Evolutionary conservation across 2,329 filamentous ascomycete species (phyloP).

Genomic region (Lachnellula occidentalis): DNA sequence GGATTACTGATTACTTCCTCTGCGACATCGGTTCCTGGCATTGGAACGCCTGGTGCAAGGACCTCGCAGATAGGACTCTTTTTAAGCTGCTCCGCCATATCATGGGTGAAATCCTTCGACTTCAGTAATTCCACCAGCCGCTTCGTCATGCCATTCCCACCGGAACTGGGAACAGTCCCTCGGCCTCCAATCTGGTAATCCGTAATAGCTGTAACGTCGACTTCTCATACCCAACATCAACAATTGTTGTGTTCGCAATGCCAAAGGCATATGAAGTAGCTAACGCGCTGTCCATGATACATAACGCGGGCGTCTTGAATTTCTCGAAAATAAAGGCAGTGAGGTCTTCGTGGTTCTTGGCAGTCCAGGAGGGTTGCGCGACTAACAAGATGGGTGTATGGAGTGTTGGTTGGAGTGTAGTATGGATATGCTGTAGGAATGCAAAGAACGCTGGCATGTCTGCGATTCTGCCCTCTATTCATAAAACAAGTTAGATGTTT

Average conservation of each 20-base stretch:
- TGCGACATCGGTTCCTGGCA: slow-evolving; percentile 44
- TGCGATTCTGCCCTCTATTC: slow-evolving; percentile 68
- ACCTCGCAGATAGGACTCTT: slow-evolving; percentile 63
- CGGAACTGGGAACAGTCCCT: slow-evolving; percentile 60
- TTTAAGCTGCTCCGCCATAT: slow-evolving; percentile 68
- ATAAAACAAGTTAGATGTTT: slow-evolving; percentile 7
- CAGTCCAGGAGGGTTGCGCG: slow-evolving; percentile 83
- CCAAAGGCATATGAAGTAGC: slow-evolving; percentile 81
- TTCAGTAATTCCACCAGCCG: slow-evolving; percentile 63
- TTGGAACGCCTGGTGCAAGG: slow-evolving; percentile 47
- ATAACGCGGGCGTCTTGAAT: slow-evolving; percentile 89
- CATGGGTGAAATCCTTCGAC: slow-evolving; percentile 51
- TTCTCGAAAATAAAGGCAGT: slow-evolving; percentile 96
- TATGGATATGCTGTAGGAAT: slow-evolving; percentile 86
- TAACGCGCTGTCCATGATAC: slow-evolving; percentile 81
- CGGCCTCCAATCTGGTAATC: slow-evolving; percentile 70
- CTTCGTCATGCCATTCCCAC: slow-evolving; percentile 82
- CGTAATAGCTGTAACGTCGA: slow-evolving; percentile 84
- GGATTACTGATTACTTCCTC: slow-evolving; percentile 33
- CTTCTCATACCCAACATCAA: slow-evolving; percentile 88
- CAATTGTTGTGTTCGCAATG: slow-evolving; percentile 70
- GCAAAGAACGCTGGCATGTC: slow-evolving; percentile 93
- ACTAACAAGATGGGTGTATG: slow-evolving; percentile 93
- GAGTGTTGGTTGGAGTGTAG: slow-evolving; percentile 81
- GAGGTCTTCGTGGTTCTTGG: slow-evolving; percentile 78